Percentiles rank a stretch among this genome's conserved stretches.
These are phyloP conservation scores for Dendrostoma leiphaemia DNA, from an alignment of 2,329 filamentous ascomycete species.

Conservation along the genomic window DNA sequence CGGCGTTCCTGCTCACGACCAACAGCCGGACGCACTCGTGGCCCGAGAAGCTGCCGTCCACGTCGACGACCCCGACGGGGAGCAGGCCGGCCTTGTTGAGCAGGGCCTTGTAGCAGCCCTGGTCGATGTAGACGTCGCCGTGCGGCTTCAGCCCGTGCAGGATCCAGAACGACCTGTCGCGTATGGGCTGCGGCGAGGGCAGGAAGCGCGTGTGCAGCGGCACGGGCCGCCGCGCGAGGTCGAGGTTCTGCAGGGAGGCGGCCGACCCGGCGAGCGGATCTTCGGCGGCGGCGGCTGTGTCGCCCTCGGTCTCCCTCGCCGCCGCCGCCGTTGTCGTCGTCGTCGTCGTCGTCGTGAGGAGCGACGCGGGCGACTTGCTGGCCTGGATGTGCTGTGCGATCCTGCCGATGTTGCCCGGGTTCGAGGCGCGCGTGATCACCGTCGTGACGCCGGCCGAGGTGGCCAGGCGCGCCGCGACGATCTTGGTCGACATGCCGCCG, in stretches of 20 bases:
- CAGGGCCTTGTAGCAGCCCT: constrained; percentile 80
- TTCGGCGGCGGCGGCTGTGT: constrained; percentile 28
- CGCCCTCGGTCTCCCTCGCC: constrained; percentile 24
- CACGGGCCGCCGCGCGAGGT: constrained; percentile 36
- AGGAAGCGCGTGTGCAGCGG: constrained; percentile 92
- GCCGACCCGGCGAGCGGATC: constrained; percentile 39
- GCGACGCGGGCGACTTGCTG: constrained; percentile 40
- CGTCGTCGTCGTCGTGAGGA: no score
- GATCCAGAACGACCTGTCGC: constrained; percentile 96
- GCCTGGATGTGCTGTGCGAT: constrained; percentile 81
- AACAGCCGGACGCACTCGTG: constrained; percentile 89
- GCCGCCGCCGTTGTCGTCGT: no score
- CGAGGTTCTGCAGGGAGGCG: constrained; percentile 38
- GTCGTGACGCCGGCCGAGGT: constrained; percentile 95
- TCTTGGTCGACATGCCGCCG: constrained; percentile 97
- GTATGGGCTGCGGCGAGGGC: constrained; percentile 78
- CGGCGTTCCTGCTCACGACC: constrained; percentile 64
- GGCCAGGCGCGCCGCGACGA: constrained; percentile 85
- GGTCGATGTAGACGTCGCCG: constrained; percentile 88
- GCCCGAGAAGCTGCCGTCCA: constrained; percentile 84
- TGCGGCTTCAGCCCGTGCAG: constrained; percentile 88
- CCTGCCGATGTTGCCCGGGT: constrained; percentile 83
- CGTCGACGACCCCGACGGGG: constrained; percentile 85
- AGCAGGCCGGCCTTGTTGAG: constrained; percentile 82
- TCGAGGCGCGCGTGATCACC: constrained; percentile 91